These are phyloP conservation scores for Cercospora sp. DNA, from an alignment of 2,329 filamentous ascomycete genomes.

Conservation along the genomic window DNA sequence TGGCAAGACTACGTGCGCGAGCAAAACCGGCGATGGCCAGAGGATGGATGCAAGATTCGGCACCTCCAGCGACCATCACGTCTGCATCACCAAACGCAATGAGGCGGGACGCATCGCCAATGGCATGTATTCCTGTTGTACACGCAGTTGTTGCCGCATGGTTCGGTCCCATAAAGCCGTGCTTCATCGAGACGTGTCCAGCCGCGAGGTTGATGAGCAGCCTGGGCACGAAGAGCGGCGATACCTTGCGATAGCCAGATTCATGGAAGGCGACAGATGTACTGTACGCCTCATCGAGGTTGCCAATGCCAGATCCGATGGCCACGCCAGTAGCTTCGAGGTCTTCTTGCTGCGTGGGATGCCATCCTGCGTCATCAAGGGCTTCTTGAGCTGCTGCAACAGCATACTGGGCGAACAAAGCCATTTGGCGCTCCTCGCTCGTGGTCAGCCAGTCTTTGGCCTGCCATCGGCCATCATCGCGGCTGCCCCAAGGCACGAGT, in stretches of 20 bases:
- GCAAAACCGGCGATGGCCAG: constrained; percentile 90
- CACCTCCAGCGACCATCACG: constrained; percentile 93
- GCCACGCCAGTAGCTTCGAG: constrained; percentile 83
- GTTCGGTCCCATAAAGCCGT: constrained; percentile 86
- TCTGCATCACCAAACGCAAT: constrained; percentile 89
- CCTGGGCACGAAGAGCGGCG: constrained; percentile 88
- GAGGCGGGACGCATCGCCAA: constrained; percentile 90
- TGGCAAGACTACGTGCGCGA: constrained; percentile 80
- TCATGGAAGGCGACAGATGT: constrained; percentile 75
- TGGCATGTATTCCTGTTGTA: constrained; percentile 90
- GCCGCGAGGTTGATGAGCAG: constrained; percentile 93
- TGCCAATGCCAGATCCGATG: constrained; percentile 92
- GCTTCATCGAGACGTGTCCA: constrained; percentile 89
- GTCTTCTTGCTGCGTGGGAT: constrained; percentile 60
- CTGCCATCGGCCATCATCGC: constrained; percentile 48
- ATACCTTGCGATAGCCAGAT: constrained; percentile 86
- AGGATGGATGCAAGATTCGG: constrained; percentile 94
- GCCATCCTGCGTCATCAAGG: constrained; percentile 77
- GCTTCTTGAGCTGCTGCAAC: constrained; percentile 85
- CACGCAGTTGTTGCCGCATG: constrained; percentile 92
- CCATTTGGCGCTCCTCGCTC: constrained; percentile 74
- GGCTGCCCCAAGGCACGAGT: constrained; percentile 64
- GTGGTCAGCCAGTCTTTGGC: constrained; percentile 47
- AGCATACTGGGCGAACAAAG: constrained; percentile 89
- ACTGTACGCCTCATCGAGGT: constrained; percentile 84